These are phyloP conservation scores for Leptodermis oblonga DNA, from an alignment of 257 asterid species.

Conservation along the genomic window DNA sequence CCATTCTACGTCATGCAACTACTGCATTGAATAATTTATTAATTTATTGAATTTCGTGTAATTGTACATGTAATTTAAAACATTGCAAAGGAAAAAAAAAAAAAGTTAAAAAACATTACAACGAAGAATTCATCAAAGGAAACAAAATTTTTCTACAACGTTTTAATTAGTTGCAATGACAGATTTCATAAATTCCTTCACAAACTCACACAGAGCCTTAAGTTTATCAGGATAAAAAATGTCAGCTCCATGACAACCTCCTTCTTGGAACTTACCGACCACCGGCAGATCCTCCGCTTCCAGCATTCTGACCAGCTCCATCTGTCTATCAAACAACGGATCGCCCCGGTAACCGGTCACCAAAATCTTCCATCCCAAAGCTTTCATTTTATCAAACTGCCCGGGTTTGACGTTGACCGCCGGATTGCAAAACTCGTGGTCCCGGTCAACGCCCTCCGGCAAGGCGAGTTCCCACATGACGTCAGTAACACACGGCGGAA, in stretches of 20 bases:
- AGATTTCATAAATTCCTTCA: not conserved
- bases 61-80: no score
- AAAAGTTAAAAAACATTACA: no score
- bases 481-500: not conserved
- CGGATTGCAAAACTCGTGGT: slow-evolving; percentile 15
- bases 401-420: not conserved
- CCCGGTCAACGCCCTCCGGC: slow-evolving; percentile 12
- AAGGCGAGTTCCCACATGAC: slow-evolving; percentile 14
- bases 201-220: not conserved
- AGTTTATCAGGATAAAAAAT: not conserved
- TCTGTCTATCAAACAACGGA: slow-evolving; percentile 13
- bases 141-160: not conserved
- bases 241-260: slow-evolving; percentile 10
- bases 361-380: slow-evolving; percentile 23
- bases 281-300: not conserved
- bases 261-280: slow-evolving; percentile 3
- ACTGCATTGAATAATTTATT: no score
- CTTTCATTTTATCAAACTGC: slow-evolving; percentile 7
- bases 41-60: no score
- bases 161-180: not conserved
- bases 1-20: no score
- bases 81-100: no score
- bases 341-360: not conserved
- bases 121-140: not conserved
- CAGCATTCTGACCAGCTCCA: slow-evolving; percentile 12